Conservation (phyloP, 805 yeast genomes). For the Saturnispora halmiae region DNA sequence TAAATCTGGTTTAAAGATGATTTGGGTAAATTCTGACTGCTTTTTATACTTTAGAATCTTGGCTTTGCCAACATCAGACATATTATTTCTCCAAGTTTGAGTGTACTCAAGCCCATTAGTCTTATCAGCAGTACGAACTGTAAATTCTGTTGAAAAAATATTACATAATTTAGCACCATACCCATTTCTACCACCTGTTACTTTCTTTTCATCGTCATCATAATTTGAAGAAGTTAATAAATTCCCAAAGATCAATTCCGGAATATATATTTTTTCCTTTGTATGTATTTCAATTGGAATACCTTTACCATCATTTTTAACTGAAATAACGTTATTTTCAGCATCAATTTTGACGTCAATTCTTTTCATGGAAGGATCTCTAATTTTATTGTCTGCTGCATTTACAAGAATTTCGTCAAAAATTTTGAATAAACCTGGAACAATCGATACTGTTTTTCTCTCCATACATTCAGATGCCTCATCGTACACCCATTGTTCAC, state of each 20-base stretch:
- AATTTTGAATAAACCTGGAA: slow-evolving; percentile 93
- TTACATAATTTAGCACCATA: slow-evolving; percentile 97
- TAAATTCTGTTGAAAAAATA: slow-evolving; percentile 83
- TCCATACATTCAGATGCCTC: slow-evolving; percentile 52
- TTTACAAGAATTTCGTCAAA: slow-evolving; percentile 96
- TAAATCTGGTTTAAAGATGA: slow-evolving; percentile 84
- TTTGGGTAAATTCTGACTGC: slow-evolving; percentile 72
- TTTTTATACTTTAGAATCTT: slow-evolving; percentile 50
- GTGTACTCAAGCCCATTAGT: slow-evolving; percentile 50
- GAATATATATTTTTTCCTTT: slow-evolving; percentile 87
- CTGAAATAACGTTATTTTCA: slow-evolving; percentile 65
- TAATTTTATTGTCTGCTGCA: slow-evolving; percentile 96
- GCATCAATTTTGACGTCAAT: slow-evolving; percentile 76
- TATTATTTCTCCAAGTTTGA: slow-evolving; percentile 84
- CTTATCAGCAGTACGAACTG: slow-evolving; percentile 81
- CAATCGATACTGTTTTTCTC: slow-evolving; percentile 59
- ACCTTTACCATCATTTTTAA: slow-evolving; percentile 90
- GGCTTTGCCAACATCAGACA: slow-evolving; percentile 72
- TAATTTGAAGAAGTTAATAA: slow-evolving; percentile 91
- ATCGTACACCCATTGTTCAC: slow-evolving; percentile 81
- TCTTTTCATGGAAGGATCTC: slow-evolving; percentile 84
- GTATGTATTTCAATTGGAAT: slow-evolving; percentile 90
- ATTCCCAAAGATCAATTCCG: slow-evolving; percentile 93
- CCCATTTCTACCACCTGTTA: slow-evolving; percentile 98
- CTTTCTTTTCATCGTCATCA: slow-evolving; percentile 91